Percentiles rank a stretch among this genome's conserved stretches.
phyloP scores from a whole-genome alignment of 495 filamentous ascomycete genomes.

The Hyphodiscus hymeniophilus region DNA sequence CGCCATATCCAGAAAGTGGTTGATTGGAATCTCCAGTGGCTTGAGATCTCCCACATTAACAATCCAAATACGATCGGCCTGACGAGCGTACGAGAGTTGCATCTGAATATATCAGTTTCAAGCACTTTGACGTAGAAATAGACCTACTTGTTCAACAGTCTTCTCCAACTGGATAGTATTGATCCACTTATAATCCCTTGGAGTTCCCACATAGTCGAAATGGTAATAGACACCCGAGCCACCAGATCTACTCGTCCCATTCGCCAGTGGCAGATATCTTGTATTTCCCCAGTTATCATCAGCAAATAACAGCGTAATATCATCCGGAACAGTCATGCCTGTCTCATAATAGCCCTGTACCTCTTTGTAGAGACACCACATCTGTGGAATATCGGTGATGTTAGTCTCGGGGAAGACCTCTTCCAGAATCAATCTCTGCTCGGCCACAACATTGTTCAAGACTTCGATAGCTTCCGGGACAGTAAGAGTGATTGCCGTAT shows the following conservation, averaged over 20 bases:
- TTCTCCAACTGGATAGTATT: constrained; percentile 60
- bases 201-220: constrained; percentile 62
- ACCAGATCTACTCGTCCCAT: constrained; percentile 51
- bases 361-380: constrained; percentile 68
- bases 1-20: constrained; percentile 57
- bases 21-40: constrained; percentile 59
- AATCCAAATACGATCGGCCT: constrained; percentile 63
- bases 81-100: constrained; percentile 50
- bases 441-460: constrained; percentile 49
- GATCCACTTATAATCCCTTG: constrained; percentile 63
- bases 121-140: background rate
- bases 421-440: constrained; percentile 48
- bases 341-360: constrained; percentile 59
- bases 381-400: constrained; percentile 53
- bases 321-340: constrained; percentile 59
- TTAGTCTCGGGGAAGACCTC: constrained; percentile 45
- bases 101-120: constrained; percentile 32
- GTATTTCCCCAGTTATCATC: constrained; percentile 74
- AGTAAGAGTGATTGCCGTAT: constrained; percentile 48
- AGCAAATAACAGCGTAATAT: constrained; percentile 65
- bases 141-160: constrained; percentile 44
- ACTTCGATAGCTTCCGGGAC: constrained; percentile 49
- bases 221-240: constrained; percentile 67
- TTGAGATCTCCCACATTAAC: constrained; percentile 73
- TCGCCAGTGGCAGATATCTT: constrained; percentile 51